Evolutionary conservation across 164 flowering plant species (phyloP).

Genomic region (Stephania japonica): DNA sequence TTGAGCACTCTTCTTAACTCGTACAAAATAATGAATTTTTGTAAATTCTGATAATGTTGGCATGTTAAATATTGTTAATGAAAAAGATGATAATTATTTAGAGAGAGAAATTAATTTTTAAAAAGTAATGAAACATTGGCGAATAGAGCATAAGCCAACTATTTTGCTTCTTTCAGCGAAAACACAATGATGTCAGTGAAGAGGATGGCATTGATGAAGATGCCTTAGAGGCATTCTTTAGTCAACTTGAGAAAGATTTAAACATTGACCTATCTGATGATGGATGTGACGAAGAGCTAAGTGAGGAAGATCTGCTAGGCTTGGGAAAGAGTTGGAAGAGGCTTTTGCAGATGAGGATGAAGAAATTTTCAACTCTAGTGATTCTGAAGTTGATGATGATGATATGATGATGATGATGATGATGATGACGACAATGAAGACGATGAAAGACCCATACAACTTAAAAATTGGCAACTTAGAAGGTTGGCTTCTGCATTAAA

Average conservation of each 20-base stretch:
- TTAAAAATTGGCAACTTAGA: slow-evolving; percentile 83
- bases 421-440: slow-evolving; percentile 52
- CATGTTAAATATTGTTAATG: too few relatives aligned
- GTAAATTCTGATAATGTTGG: too few relatives aligned
- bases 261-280: slow-evolving; percentile 43
- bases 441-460: slow-evolving; percentile 48
- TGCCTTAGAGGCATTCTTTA: slow-evolving; percentile 78
- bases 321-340: slow-evolving; percentile 62
- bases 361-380: slow-evolving; percentile 18
- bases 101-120: too few relatives aligned
- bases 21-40: too few relatives aligned
- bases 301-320: slow-evolving; percentile 71
- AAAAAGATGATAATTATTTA: too few relatives aligned
- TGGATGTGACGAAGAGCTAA: slow-evolving; percentile 62
- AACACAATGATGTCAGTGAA: slow-evolving; percentile 12
- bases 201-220: slow-evolving; percentile 64
- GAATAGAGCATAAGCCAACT: background rate
- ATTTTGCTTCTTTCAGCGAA: slow-evolving; percentile 17
- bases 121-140: too few relatives aligned
- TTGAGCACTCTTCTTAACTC: too few relatives aligned
- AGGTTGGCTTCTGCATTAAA: slow-evolving; percentile 80
- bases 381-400: slow-evolving; percentile 30
- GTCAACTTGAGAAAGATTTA: slow-evolving; percentile 75
- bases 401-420: slow-evolving; percentile 54
- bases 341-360: slow-evolving; percentile 52